Base-by-base conservation (phyloP, 495 filamentous ascomycete species). In the Trichoderma asperelloides region DNA sequence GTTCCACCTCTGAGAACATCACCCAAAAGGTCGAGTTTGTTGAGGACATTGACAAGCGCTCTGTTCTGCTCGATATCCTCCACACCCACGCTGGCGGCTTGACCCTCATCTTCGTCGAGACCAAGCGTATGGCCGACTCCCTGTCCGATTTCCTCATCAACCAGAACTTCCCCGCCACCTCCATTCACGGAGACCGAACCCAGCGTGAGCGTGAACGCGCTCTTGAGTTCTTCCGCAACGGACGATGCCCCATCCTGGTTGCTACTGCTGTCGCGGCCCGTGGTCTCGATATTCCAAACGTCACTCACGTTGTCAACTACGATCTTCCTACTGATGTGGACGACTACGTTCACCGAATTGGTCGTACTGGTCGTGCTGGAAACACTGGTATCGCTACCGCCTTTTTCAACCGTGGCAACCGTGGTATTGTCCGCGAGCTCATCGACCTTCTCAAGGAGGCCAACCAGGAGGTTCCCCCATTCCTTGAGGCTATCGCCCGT, bases 361-460 rank as follows among this genome's bases (percentile, higher is more conserved):
- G 95, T 88, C 96, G 95, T 93, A 98, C 95, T 68, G 95, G 96
- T 73, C 95, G 95, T 90, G 96, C 96, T 68, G 95, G 95, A 76
- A 98, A 98, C 82, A 97, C 94, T 69, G 95, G 95, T 88, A 91
- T 97, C 68, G 91, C 95, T 11, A 98, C 95, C 67, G 94, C 96
- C 62, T 98, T 98, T 86, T 98, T 97, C 87, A 98, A 98, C 87
- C 95, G 95, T 74, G 93, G 93, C 72, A 98, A 98, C 86, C 91
- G 95, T 70, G 95, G 93, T 78, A 91, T 98, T 70, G 95, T 97
- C 63, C 89, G 92, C 64, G 96, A 98, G 75, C 85, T 98, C 65
- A 86, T 98, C 71, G 96, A 98, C 43, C 87, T 98, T 37, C 84
- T 98, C 66, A 97, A 98, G 83, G 95, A 98, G 75, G 94, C 94